phyloP scores from a whole-genome alignment of 2,329 filamentous ascomycete species.

The Paraconiothyrium brasiliense region DNA sequence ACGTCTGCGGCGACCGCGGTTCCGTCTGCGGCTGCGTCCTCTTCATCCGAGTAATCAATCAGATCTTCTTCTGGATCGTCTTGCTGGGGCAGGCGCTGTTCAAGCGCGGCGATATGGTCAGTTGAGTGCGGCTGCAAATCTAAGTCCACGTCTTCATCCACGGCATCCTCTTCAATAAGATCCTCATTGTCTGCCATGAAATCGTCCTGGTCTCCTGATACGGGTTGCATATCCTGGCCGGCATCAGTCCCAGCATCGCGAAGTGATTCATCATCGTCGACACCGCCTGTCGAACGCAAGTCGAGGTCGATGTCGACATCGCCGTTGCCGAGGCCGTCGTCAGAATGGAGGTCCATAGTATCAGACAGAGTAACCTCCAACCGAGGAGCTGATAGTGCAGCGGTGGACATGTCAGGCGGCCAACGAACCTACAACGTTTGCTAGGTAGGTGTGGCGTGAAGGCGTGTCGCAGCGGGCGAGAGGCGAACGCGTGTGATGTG shows the following conservation, averaged over 20 bases:
- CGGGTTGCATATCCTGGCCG: constrained; percentile 30
- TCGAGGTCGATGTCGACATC: constrained; percentile 65
- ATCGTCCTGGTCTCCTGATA: constrained; percentile 41
- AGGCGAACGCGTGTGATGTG: constrained; percentile 14
- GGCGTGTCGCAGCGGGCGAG: constrained; percentile 30
- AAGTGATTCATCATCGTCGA: constrained; percentile 60
- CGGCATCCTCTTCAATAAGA: constrained; percentile 39
- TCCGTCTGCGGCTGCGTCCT: constrained; percentile 26
- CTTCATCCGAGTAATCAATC: constrained; percentile 48
- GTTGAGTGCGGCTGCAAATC: constrained; percentile 19
- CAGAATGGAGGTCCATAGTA: constrained; percentile 66
- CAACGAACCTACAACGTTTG: constrained; percentile 4
- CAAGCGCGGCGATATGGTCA: constrained; percentile 6
- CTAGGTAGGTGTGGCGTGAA: constrained; percentile 16
- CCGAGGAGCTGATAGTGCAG: constrained; percentile 30
- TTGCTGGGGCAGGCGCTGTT: constrained; percentile 12
- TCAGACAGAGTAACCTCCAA: constrained; percentile 54
- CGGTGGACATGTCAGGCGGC: constrained; percentile 31
- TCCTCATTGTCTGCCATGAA: constrained; percentile 50
- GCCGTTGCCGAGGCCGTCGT: constrained; percentile 60
- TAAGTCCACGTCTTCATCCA: constrained; percentile 21
- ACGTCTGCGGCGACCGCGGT: neutral
- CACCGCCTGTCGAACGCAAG: constrained; percentile 27
- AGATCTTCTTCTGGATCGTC: constrained; percentile 38
- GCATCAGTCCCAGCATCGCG: constrained; percentile 57